phyloP scores from a whole-genome alignment of 1,139 yeast genomes.

The Yamadazyma epiphylla region DNA sequence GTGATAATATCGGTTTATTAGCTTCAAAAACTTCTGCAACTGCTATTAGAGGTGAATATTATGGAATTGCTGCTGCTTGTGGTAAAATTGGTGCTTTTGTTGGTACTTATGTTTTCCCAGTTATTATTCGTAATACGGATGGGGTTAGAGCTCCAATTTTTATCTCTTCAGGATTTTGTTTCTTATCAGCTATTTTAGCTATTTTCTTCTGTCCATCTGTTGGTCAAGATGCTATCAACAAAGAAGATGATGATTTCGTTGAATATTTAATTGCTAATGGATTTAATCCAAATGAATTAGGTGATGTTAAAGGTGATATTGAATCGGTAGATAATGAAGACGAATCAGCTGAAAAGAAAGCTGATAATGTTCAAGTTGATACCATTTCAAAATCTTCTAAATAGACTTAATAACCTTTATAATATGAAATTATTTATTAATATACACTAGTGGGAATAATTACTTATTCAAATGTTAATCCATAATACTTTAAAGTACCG shows the following conservation, averaged over 20 bases:
- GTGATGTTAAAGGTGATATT: slow-evolving; percentile 24
- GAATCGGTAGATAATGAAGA: slow-evolving; percentile 12
- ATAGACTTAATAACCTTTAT: not conserved
- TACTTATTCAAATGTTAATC: slow-evolving; percentile 6
- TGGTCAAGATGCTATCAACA: slow-evolving; percentile 76
- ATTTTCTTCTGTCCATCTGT: slow-evolving; percentile 74
- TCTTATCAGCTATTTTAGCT: slow-evolving; percentile 67
- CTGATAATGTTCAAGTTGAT: slow-evolving; percentile 6
- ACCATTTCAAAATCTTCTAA: slow-evolving; percentile 5
- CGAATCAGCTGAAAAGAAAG: slow-evolving; percentile 5
- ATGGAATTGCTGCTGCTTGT: slow-evolving; percentile 85
- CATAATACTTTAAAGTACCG: slow-evolving; percentile 2
- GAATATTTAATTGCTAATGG: slow-evolving; percentile 59
- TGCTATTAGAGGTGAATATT: slow-evolving; percentile 85
- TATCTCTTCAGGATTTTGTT: slow-evolving; percentile 73
- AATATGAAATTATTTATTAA: too few relatives aligned
- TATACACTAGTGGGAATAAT: too few relatives aligned
- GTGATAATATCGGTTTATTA: slow-evolving; percentile 83
- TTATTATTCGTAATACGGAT: slow-evolving; percentile 45
- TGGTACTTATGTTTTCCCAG: slow-evolving; percentile 86
- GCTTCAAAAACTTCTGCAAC: slow-evolving; percentile 88
- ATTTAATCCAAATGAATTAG: slow-evolving; percentile 51
- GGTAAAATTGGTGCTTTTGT: slow-evolving; percentile 93
- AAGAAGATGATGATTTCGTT: slow-evolving; percentile 71
- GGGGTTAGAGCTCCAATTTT: slow-evolving; percentile 78